Conservation (phyloP, 192 early-diverging fungal genomes). For the Entomortierella chlamydospora region DNA sequence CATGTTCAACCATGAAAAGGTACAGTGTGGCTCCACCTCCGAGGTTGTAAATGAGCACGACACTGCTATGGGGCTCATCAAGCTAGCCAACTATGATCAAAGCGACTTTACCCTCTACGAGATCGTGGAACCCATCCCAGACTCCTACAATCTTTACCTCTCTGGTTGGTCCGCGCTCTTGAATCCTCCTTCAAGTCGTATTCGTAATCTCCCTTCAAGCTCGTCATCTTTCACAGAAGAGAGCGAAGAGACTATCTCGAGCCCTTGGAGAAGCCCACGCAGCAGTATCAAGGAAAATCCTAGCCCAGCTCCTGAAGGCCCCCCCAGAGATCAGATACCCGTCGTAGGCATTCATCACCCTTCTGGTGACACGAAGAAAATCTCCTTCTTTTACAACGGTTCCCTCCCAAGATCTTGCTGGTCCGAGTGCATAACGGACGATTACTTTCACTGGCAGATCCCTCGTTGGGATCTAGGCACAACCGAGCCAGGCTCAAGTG, state of each 20-base stretch:
- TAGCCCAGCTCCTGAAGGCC: constrained; percentile 5
- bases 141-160: constrained; percentile 55
- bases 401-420: constrained; percentile 48
- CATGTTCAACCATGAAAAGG: constrained; percentile 62
- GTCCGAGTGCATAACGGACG: constrained; percentile 40
- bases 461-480: constrained; percentile 57
- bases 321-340: constrained; percentile 18
- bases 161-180: constrained; percentile 55
- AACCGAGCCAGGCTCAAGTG: constrained; percentile 60
- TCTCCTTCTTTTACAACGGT: constrained; percentile 57
- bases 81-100: constrained; percentile 28
- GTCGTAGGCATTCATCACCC: constrained; percentile 61
- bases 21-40: constrained; percentile 28
- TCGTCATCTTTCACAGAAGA: not conserved
- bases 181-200: constrained; percentile 18
- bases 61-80: constrained; percentile 54
- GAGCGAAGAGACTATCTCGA: not conserved
- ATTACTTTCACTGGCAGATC: constrained; percentile 57
- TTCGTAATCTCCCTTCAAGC: not conserved
- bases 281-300: constrained; percentile 3
- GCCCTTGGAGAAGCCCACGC: constrained; percentile 26
- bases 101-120: constrained; percentile 58
- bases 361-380: constrained; percentile 59
- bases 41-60: constrained; percentile 50
- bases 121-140: constrained; percentile 57